Base-by-base conservation (phyloP, 305 asterid species). In the Fraxinus albicans region DNA sequence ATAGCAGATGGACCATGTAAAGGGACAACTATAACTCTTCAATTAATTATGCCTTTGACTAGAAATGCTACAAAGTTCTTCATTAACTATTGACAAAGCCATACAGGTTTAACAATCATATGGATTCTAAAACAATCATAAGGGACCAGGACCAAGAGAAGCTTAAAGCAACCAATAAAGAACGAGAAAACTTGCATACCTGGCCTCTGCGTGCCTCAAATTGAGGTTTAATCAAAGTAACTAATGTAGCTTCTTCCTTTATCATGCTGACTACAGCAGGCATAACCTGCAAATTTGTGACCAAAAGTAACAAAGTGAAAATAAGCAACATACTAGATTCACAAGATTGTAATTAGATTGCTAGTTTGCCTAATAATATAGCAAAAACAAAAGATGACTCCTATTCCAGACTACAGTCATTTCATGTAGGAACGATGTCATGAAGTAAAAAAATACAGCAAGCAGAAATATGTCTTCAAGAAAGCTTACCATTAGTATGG, bases 131-230 rank as follows among this genome's bases (percentile, higher is more conserved):
- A 31, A 79, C 29, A 70, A 21, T 42, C 75, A 58, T 29, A 74
- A 23, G 29, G 44, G 58, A 19, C 38, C 8, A n/a, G n/a, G 35
- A 40, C 19, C 27, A 74, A 23, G 44, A 44, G 29, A 85, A 80
- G 69, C 25, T 27, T 6, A 76, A 69, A 10, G 65, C 58, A 74
- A 77, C 58, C 77, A 31, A 74, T 80, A 29, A 67, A 34, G 82
- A 79, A 76, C 70, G 17, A n/a, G 31, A 31, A 79, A 83, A 34
- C 33, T 80, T 47, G 77, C 81, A 19, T 90, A 94, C 98, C 83
- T 96, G 99, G 79, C 95, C 91, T 90, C 98, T 89, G 81, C 84
- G 97, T 77, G 99, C 99, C 91, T 96, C 99, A 53, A 96, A 96
- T 82, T 96, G 99, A 79, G 99, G 99, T 83, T 96, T 96, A 79